Conservation (phyloP, 192 early-diverging fungal genomes). For the Jimgerdemannia flammicorona region DNA sequence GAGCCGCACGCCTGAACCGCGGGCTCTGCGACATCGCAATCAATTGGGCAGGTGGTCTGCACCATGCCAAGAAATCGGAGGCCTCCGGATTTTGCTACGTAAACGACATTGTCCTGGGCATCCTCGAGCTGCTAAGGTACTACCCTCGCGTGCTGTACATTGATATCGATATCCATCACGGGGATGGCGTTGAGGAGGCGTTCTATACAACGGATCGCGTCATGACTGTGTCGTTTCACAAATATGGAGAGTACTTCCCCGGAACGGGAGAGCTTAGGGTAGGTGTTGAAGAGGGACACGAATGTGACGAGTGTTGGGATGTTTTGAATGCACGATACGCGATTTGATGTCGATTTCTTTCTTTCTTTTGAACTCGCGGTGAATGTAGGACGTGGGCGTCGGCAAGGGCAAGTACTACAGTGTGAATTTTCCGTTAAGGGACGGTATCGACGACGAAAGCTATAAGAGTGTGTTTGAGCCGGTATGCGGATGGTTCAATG, state of each 20-base stretch:
- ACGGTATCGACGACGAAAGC: conserved; percentile 92
- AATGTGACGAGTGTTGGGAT: neutral
- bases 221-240: conserved; percentile 95
- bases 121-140: conserved; percentile 44
- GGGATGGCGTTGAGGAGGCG: conserved; percentile 94
- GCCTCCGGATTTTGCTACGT: conserved; percentile 97
- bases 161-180: conserved; percentile 91
- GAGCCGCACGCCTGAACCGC: conserved; percentile 77
- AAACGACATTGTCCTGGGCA: conserved; percentile 87
- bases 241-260: conserved; percentile 95
- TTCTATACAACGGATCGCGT: conserved; percentile 93
- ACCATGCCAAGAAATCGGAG: conserved; percentile 78
- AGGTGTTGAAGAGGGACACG: neutral
- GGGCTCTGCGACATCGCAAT: conserved; percentile 81
- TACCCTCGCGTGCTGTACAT: conserved; percentile 94
- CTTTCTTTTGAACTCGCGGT: neutral
- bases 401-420: conserved; percentile 88
- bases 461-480: conserved; percentile 68
- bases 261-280: conserved; percentile 80
- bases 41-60: conserved; percentile 90
- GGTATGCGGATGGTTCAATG: conserved; percentile 25
- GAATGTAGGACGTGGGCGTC: conserved; percentile 81
- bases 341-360: neutral
- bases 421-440: conserved; percentile 91
- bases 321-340: neutral